Base-by-base conservation (phyloP, 495 filamentous ascomycete genomes). In the Daldinia decipiens region DNA sequence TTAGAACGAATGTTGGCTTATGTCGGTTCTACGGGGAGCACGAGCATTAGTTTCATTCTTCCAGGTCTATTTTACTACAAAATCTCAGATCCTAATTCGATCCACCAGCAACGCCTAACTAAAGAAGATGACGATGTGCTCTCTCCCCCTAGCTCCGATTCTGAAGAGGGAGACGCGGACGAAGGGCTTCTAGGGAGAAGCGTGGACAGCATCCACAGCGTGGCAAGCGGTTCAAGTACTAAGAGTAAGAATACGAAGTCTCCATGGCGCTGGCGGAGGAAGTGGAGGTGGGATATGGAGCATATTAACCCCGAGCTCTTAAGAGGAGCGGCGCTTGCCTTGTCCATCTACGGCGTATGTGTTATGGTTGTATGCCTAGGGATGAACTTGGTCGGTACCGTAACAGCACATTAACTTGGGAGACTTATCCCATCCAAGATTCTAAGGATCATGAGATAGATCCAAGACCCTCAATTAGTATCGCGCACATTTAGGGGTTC, bases 41-140 rank as follows among this genome's bases (percentile, higher is more conserved):
- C 95, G 0, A 90, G 90, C 71, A 98, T 99, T 72, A 95, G 92
- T 68, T 99, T 99, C 78, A 98, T 99, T 69, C 84, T 99, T 0
- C 96, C 95, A 0, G 95, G 95, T 0, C 77, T 98, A 13, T 98
- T 99, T 79, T 99, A 98, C 82, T 98, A 98, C 84, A 98, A 98
- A 81, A 98, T 99, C 61, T 93, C 91, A 0, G 87, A 90, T 12
- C 96, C 96, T 0, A 89, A 97, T 45, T 92, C 92, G 8, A 85
- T 90, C 60, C 84, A 93, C 52, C 94, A 97, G 71, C 92, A 94
- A 72, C 89, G 91, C 9, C 80, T 97, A 17, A 84, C 92, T 71
- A 97, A 97, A 78, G 93, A 95, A 73, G 93, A 98, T 73, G 94
- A 98, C 65, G 90, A 93, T 65, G 85, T 78, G 8, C 78, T 80